phyloP scores from a whole-genome alignment of 1,284 basidiomycete species.

The Cryptococcus sp. region DNA sequence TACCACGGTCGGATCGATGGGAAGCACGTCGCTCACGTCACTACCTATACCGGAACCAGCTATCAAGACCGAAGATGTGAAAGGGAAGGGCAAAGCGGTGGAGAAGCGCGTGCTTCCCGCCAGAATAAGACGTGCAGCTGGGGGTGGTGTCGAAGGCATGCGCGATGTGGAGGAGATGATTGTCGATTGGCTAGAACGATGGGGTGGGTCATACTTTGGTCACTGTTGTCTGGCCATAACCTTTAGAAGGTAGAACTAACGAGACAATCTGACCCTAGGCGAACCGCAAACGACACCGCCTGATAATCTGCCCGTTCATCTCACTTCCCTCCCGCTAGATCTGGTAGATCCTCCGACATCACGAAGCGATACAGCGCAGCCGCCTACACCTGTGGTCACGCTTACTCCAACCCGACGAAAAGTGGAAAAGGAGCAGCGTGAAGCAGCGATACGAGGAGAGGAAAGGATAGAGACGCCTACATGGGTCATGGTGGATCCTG shows the following conservation, averaged over 20 bases:
- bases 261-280: slow-evolving; percentile 53
- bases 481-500: slow-evolving; percentile 39
- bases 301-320: slow-evolving; percentile 62
- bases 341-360: slow-evolving; percentile 25
- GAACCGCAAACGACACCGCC: slow-evolving; percentile 72
- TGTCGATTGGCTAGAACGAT: slow-evolving; percentile 73
- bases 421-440: neutral
- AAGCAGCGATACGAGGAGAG: slow-evolving; percentile 1
- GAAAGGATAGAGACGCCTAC: slow-evolving; percentile 44
- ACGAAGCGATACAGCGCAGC: slow-evolving; percentile 4
- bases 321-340: slow-evolving; percentile 60
- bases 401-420: slow-evolving; percentile 22
- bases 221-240: slow-evolving; percentile 6
- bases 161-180: slow-evolving; percentile 78
- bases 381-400: slow-evolving; percentile 14
- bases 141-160: slow-evolving; percentile 58
- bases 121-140: slow-evolving; percentile 73
- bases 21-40: too few species aligned
- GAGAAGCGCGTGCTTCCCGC: slow-evolving; percentile 77
- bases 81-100: slow-evolving; percentile 13
- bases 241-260: neutral
- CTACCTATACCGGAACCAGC: too few species aligned
- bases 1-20: too few species aligned
- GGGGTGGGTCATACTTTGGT: slow-evolving; percentile 60
- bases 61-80: neutral